Percentiles rank a stretch among this genome's conserved stretches.
These are phyloP conservation scores for Leptographium radiaticola DNA, from an alignment of 2,329 filamentous ascomycete genomes.

Conservation along the genomic window DNA sequence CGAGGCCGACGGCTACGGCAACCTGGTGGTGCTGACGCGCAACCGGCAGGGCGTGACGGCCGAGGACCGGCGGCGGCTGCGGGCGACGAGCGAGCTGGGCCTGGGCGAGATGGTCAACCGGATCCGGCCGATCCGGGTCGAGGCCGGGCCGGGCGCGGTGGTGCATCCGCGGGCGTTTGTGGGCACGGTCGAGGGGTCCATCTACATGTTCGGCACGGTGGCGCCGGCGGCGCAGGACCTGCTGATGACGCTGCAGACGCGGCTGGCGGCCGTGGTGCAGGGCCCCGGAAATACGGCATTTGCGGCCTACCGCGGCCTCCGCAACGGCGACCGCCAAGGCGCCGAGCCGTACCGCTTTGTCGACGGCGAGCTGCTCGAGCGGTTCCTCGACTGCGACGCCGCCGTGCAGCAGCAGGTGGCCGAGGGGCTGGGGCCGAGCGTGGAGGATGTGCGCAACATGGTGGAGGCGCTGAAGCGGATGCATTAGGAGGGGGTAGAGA, in stretches of 20 bases:
- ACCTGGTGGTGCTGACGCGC: constrained; percentile 65
- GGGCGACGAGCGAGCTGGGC: constrained; percentile 67
- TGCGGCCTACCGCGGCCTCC: constrained; percentile 68
- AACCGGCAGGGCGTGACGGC: constrained; percentile 60
- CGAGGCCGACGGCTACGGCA: constrained; percentile 76
- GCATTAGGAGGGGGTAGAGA: constrained; percentile 28
- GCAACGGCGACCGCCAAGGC: constrained; percentile 54
- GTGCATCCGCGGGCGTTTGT: constrained; percentile 77
- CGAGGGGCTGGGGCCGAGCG: constrained; percentile 42
- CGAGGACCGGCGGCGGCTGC: constrained; percentile 58
- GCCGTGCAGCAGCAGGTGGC: constrained; percentile 39
- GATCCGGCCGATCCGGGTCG: constrained; percentile 62
- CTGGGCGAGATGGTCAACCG: constrained; percentile 90
- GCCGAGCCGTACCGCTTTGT: constrained; percentile 77
- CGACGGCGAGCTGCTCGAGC: constrained; percentile 82
- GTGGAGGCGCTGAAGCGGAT: constrained; percentile 50
- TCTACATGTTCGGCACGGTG: constrained; percentile 82
- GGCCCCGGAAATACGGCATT: constrained; percentile 66
- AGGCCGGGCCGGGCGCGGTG: constrained; percentile 47
- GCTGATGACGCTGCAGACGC: constrained; percentile 67
- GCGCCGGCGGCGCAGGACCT: constrained; percentile 59
- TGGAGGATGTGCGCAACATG: constrained; percentile 49
- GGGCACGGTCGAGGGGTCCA: constrained; percentile 79
- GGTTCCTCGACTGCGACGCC: constrained; percentile 61
- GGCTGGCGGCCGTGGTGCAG: constrained; percentile 52